These are phyloP conservation scores for Podila epicladia DNA, from an alignment of 192 early-diverging fungal species.

Conservation along the genomic window DNA sequence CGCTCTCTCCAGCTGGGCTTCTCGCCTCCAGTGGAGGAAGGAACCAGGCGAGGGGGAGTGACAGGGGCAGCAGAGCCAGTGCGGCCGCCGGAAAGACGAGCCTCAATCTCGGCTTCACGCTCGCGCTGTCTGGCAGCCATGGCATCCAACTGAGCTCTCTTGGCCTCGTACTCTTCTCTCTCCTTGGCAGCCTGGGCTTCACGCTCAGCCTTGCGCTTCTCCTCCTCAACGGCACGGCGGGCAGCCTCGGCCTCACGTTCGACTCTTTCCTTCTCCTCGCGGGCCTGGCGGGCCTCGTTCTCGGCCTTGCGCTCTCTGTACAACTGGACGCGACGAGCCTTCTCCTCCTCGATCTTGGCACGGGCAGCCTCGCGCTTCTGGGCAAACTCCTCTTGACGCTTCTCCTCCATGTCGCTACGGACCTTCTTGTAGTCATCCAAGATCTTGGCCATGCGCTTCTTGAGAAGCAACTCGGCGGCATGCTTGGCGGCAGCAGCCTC, in stretches of 20 bases:
- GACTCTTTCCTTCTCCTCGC: slow-evolving; percentile 52
- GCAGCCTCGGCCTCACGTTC: slow-evolving; percentile 55
- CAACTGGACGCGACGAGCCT: slow-evolving; percentile 73
- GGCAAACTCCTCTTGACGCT: slow-evolving; percentile 66
- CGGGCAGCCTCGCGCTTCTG: slow-evolving; percentile 65
- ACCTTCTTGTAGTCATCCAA: slow-evolving; percentile 77
- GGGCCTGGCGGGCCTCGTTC: slow-evolving; percentile 47
- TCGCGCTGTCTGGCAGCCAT: slow-evolving; percentile 59
- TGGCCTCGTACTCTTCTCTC: slow-evolving; percentile 49
- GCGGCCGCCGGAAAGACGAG: slow-evolving; percentile 35
- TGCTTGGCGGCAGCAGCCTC: slow-evolving; percentile 73
- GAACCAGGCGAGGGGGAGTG: slow-evolving; percentile 27
- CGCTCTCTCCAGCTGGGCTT: slow-evolving; percentile 46
- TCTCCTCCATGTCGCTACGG: slow-evolving; percentile 68
- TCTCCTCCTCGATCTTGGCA: slow-evolving; percentile 74
- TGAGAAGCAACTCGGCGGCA: slow-evolving; percentile 76
- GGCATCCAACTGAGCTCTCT: slow-evolving; percentile 55
- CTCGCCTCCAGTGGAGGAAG: slow-evolving; percentile 43
- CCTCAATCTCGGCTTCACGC: slow-evolving; percentile 60
- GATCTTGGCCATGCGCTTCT: slow-evolving; percentile 85
- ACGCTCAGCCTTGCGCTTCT: slow-evolving; percentile 60
- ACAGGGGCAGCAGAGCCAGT: slow-evolving; percentile 36
- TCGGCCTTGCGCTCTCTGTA: slow-evolving; percentile 64
- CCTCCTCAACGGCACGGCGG: slow-evolving; percentile 50
- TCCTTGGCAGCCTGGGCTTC: slow-evolving; percentile 56